These are phyloP conservation scores for Cercophora sp. DNA, from an alignment of 495 filamentous ascomycete genomes.

Conservation along the genomic window DNA sequence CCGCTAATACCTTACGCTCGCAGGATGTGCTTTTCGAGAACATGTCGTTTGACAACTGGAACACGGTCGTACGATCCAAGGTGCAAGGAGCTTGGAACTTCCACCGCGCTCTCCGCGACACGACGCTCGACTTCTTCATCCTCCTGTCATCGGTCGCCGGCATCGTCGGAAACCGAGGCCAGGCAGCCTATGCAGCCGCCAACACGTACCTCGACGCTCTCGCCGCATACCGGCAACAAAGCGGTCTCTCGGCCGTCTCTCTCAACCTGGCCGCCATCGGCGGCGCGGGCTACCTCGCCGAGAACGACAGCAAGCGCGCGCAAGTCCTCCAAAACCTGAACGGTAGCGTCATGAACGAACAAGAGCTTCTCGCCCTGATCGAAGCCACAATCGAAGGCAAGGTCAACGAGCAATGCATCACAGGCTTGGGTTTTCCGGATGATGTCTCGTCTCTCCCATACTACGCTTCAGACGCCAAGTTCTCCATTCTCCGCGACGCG, in stretches of 20 bases:
- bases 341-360: no score
- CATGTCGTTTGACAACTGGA: constrained; percentile 33
- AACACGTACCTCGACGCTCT: constrained; percentile 44
- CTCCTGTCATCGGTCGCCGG: constrained; percentile 47
- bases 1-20: no score
- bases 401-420: no score
- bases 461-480: no score
- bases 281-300: constrained; percentile 37
- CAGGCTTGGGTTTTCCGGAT: no score
- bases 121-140: constrained; percentile 50
- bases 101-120: constrained; percentile 30
- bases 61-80: constrained; percentile 33
- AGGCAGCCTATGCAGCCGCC: constrained; percentile 47
- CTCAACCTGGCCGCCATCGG: constrained; percentile 33
- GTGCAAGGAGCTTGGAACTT: constrained; percentile 38
- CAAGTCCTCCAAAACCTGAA: no score
- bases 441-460: no score
- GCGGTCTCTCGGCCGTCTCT: constrained; percentile 15
- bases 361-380: no score
- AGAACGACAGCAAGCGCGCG: no score
- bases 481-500: no score
- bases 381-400: no score
- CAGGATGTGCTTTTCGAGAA: constrained; percentile 35
- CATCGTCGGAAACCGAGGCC: constrained; percentile 40
- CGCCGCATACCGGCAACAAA: constrained; percentile 15